Percentiles rank a stretch among this genome's conserved stretches.
Evolutionary conservation across 2,329 filamentous ascomycete genomes (phyloP).

Genomic region (Fusarium sp.): DNA sequence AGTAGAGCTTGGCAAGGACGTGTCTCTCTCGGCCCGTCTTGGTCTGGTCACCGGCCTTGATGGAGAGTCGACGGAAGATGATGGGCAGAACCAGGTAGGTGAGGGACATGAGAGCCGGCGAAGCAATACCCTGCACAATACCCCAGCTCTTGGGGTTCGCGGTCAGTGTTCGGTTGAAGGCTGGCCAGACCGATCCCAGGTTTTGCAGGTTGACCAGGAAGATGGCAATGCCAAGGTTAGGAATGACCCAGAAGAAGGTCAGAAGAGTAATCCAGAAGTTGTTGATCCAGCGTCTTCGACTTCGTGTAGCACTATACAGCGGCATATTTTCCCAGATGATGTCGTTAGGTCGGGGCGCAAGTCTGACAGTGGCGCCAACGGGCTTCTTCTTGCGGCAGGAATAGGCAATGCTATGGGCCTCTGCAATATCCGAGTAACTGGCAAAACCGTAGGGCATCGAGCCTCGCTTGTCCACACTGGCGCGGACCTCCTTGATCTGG

Average conservation of each 20-base stretch:
- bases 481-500: slow-evolving; percentile 85
- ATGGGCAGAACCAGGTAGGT: slow-evolving; percentile 90
- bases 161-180: slow-evolving; percentile 75
- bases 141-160: slow-evolving; percentile 79
- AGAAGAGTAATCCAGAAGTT: slow-evolving; percentile 85
- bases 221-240: slow-evolving; percentile 94
- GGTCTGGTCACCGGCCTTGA: slow-evolving; percentile 86
- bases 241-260: slow-evolving; percentile 87
- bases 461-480: slow-evolving; percentile 86
- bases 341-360: slow-evolving; percentile 90
- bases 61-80: slow-evolving; percentile 88
- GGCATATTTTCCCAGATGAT: slow-evolving; percentile 96
- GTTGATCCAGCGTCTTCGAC: slow-evolving; percentile 81
- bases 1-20: slow-evolving; percentile 89
- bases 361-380: slow-evolving; percentile 77
- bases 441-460: slow-evolving; percentile 94
- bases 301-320: slow-evolving; percentile 74
- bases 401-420: slow-evolving; percentile 90
- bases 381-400: slow-evolving; percentile 84
- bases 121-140: slow-evolving; percentile 89
- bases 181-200: slow-evolving; percentile 81
- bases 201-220: slow-evolving; percentile 91
- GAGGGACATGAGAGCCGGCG: slow-evolving; percentile 87
- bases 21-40: slow-evolving; percentile 94
- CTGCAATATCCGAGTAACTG: slow-evolving; percentile 88